Base-by-base conservation (phyloP, 1,284 basidiomycete genomes). In the Ustilago bromivora region DNA sequence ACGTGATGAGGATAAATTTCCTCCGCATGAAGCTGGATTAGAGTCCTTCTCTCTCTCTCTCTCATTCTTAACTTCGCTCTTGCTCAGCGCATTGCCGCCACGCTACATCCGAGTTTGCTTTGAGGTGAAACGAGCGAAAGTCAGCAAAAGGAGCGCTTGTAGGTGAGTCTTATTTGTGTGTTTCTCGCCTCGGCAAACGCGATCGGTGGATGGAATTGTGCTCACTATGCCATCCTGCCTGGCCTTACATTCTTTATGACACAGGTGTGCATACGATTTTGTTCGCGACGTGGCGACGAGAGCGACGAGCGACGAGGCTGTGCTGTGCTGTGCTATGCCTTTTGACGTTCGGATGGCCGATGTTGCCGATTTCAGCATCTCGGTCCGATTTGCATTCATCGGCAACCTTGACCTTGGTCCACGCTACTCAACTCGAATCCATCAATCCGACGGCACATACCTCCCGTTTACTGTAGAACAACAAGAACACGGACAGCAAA, bases 151-250 rank as follows among this genome's bases (percentile, higher is more conserved):
- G 47, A 31, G 47, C 23, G 47, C n/a, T 23, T 28, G 15, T 38
- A 17, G 3, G 31, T 34, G 34, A 41, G 23, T 13, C 53, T 64
- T 60, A 46, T 56, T 59, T 63, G 36, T 58, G 35, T 17, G 41
- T 41, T 35, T 63, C 41, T 63, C 56, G 56, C 61, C 57, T 63
- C 52, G 66, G 52, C 51, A 57, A 59, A 12, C 60, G 12, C 56
- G 53, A 56, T 59, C 53, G 31, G 23, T 57, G 66, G 61, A 69
- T 69, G 61, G 64, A 63, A 31, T 19, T 28, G 58, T 40, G n/a
- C 28, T 35, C 35, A 41, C 5, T 19, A 28, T 41, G 40, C 19
- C 10, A 13, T 28, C 36, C 34, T 11, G 12, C 13, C 35, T 57
- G 40, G 56, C 31, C 35, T 38, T 15, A 13, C 31, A 13, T 19